These are phyloP conservation scores for Apiotrichum laibachii DNA, from an alignment of 1,284 basidiomycete genomes.

Conservation along the genomic window DNA sequence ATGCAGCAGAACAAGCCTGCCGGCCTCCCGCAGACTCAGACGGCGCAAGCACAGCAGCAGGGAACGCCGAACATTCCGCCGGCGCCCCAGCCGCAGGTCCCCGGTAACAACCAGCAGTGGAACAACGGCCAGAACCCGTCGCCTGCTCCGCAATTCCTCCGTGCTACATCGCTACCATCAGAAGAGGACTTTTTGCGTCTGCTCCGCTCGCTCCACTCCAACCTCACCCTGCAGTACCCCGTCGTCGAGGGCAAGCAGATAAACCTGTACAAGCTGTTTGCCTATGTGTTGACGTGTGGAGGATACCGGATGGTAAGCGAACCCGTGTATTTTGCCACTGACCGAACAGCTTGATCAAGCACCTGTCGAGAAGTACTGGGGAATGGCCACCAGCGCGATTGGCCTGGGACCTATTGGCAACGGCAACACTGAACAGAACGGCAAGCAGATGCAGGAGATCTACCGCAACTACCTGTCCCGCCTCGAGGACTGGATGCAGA, in stretches of 20 bases:
- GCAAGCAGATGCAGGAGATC: conserved; percentile 17
- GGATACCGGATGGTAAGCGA: conserved; percentile 20
- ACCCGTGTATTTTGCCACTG: not conserved
- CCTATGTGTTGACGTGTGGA: conserved; percentile 15
- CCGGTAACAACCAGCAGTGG: conserved; percentile 3
- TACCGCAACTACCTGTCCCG: conserved; percentile 14
- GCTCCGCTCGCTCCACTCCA: conserved; percentile 13
- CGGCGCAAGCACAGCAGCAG: conserved; percentile 12
- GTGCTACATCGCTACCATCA: conserved; percentile 6
- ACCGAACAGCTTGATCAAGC: conserved; percentile 11
- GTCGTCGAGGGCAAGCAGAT: conserved; percentile 17
- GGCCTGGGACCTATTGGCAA: conserved; percentile 13
- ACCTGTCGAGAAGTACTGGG: conserved; percentile 21
- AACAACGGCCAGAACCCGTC: not conserved
- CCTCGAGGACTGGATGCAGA: conserved; percentile 20
- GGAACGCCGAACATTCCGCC: conserved; percentile 10
- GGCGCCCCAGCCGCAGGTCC: not conserved
- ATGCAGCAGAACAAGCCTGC: conserved; percentile 3
- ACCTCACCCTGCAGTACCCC: conserved; percentile 17
- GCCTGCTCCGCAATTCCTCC: conserved; percentile 2
- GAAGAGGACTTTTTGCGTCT: conserved; percentile 16
- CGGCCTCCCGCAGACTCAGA: not conserved
- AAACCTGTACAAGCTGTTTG: conserved; percentile 21
- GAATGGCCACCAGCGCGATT: conserved; percentile 9
- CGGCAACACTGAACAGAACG: conserved; percentile 9